These are phyloP conservation scores for Saccharum officinarum DNA, from an alignment of 176 grass and related monocot genomes.

Conservation along the genomic window DNA sequence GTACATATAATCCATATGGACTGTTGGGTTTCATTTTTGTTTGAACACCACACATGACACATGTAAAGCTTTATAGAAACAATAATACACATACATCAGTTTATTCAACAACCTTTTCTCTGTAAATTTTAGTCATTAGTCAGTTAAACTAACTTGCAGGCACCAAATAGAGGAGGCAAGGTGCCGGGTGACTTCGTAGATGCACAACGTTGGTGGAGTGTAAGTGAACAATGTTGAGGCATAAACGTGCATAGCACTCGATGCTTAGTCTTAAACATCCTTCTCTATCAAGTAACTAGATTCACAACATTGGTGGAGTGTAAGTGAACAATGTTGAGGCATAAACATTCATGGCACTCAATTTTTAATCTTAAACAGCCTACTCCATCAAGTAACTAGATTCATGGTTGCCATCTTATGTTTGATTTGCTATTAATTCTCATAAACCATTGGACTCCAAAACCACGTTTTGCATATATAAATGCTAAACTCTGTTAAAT, in stretches of 20 bases:
- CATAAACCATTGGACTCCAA: background rate
- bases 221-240: slow-evolving; percentile 49
- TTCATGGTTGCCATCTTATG: background rate
- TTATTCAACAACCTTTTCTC: background rate
- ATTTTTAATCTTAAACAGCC: slow-evolving; percentile 1
- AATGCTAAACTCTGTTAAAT: slow-evolving; percentile 13
- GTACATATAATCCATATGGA: background rate
- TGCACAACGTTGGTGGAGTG: slow-evolving; percentile 84
- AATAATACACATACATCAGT: background rate
- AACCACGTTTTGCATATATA: background rate
- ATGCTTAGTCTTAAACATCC: slow-evolving; percentile 8
- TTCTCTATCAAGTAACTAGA: slow-evolving; percentile 38
- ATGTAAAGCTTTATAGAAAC: background rate
- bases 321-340: slow-evolving; percentile 50
- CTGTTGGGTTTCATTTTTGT: background rate
- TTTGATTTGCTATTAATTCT: slow-evolving; percentile 9
- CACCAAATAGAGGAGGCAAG: slow-evolving; percentile 67
- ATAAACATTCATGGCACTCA: background rate
- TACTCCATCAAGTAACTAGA: slow-evolving; percentile 18
- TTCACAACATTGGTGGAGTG: slow-evolving; percentile 81
- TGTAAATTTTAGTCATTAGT: background rate
- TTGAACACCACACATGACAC: background rate
- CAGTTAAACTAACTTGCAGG: slow-evolving; percentile 48
- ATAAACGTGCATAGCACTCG: background rate
- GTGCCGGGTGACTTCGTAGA: slow-evolving; percentile 61